These are phyloP conservation scores for Penstemon barbatus DNA, from an alignment of 257 asterid genomes.

Conservation along the genomic window DNA sequence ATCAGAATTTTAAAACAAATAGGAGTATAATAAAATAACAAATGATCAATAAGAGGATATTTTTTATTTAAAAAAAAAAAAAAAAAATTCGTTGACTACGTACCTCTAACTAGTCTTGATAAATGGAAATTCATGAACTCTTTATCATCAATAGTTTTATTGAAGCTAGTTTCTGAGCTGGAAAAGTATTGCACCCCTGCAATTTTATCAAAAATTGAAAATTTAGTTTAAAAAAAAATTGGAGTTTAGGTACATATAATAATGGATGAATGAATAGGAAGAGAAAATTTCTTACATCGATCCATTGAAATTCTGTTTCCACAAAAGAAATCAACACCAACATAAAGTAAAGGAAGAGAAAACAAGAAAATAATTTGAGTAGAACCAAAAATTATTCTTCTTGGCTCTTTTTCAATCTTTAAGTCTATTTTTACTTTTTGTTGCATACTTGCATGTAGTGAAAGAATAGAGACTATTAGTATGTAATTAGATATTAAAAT, in stretches of 20 bases:
- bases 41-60: too few relatives aligned
- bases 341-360: constrained; percentile 34
- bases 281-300: constrained; percentile 30
- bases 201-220: background rate
- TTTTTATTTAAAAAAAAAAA: background rate
- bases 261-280: background rate
- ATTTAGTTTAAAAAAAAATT: background rate
- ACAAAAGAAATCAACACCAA: constrained; percentile 42
- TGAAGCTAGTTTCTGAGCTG: constrained; percentile 4
- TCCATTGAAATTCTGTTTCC: constrained; percentile 29
- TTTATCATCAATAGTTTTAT: constrained; percentile 18
- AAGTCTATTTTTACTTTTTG: background rate
- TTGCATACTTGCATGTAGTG: constrained; percentile 20
- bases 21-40: too few relatives aligned
- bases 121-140: constrained; percentile 35
- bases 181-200: constrained; percentile 47
- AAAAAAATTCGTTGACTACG: background rate
- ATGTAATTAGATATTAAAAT: too few relatives aligned
- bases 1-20: background rate
- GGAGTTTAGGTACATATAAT: background rate
- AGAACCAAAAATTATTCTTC: constrained; percentile 30
- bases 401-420: constrained; percentile 42
- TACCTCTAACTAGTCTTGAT: constrained; percentile 48
- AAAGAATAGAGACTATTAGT: background rate
- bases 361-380: constrained; percentile 40